Evolutionary conservation across 1,284 basidiomycete species (phyloP).

Genomic region (Austropuccinia psidii): DNA sequence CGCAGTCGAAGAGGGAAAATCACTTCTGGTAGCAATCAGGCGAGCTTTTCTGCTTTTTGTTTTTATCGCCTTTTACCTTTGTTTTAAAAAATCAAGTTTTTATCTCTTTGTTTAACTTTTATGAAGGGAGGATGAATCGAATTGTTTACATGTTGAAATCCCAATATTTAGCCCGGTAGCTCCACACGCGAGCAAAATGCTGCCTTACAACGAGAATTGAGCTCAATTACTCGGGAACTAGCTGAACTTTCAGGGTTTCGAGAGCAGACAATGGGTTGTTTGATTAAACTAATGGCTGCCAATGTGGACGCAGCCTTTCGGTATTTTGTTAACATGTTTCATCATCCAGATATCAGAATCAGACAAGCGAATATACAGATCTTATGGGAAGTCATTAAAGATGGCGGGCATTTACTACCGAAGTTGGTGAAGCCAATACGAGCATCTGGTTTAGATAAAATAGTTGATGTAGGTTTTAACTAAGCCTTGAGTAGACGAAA

Average conservation of each 20-base stretch:
- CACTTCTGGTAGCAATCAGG: conserved; percentile 2
- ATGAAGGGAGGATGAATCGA: background rate
- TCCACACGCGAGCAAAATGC: conserved; percentile 8
- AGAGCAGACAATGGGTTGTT: conserved; percentile 27
- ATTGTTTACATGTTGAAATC: background rate
- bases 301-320: conserved; percentile 33
- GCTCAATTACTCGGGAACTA: conserved; percentile 32
- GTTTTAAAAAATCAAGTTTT: background rate
- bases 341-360: conserved; percentile 23
- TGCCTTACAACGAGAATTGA: conserved; percentile 25
- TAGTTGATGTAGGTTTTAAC: conserved; percentile 14
- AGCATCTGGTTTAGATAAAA: conserved; percentile 16
- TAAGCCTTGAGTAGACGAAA: too few relatives aligned
- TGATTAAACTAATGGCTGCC: conserved; percentile 28
- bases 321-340: conserved; percentile 37
- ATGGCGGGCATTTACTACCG: conserved; percentile 20
- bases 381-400: conserved; percentile 35
- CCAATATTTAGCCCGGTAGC: too few relatives aligned
- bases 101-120: background rate
- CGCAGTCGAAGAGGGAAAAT: conserved; percentile 27
- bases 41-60: background rate
- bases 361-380: conserved; percentile 33
- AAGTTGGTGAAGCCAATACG: conserved; percentile 12
- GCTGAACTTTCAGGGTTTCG: conserved; percentile 12
- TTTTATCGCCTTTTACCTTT: background rate